Conservation (phyloP, 768 basidiomycete species). For the Tubosaeta sp. region DNA sequence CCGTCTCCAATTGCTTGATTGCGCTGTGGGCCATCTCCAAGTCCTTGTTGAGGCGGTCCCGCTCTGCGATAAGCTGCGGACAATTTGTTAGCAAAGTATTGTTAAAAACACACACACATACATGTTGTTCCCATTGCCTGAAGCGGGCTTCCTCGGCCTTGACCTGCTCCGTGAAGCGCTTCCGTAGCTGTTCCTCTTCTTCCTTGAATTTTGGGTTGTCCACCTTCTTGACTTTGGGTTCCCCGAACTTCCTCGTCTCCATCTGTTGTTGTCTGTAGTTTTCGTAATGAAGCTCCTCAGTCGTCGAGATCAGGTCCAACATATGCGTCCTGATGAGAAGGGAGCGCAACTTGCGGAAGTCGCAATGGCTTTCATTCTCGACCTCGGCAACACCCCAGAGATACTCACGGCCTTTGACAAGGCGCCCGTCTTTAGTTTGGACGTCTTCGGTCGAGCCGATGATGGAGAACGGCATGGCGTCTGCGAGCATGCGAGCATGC, state of each 20-base stretch:
- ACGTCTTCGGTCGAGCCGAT: conserved; percentile 97
- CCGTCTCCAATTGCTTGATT: conserved; percentile 87
- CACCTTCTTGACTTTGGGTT: conserved; percentile 96
- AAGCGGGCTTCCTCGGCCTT: conserved; percentile 97
- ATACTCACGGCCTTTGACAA: conserved; percentile 97
- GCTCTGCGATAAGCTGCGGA: conserved; percentile 88
- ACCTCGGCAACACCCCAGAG: conserved; percentile 99
- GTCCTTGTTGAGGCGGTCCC: conserved; percentile 98
- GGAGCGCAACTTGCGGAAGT: conserved; percentile 96
- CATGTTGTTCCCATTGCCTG: conserved; percentile 99
- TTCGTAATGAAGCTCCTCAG: conserved; percentile 96
- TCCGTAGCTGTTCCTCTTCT: conserved; percentile 94
- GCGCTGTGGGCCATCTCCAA: conserved; percentile 88
- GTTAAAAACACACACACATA: conserved; percentile 38
- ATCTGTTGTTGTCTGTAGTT: conserved; percentile 97
- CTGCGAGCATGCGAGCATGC: conserved; percentile 80
- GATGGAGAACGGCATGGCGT: conserved; percentile 97
- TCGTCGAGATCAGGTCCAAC: conserved; percentile 95
- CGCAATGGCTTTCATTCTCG: conserved; percentile 99
- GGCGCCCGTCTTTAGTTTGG: conserved; percentile 81
- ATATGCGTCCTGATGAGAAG: conserved; percentile 96
- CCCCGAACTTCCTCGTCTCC: conserved; percentile 99
- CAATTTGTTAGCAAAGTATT: conserved; percentile 12
- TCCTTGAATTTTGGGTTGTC: conserved; percentile 99
- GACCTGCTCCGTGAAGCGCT: conserved; percentile 99